Evolutionary conservation across 2,329 filamentous ascomycete genomes (phyloP).

Genomic region (Fusarium guadeloupense): DNA sequence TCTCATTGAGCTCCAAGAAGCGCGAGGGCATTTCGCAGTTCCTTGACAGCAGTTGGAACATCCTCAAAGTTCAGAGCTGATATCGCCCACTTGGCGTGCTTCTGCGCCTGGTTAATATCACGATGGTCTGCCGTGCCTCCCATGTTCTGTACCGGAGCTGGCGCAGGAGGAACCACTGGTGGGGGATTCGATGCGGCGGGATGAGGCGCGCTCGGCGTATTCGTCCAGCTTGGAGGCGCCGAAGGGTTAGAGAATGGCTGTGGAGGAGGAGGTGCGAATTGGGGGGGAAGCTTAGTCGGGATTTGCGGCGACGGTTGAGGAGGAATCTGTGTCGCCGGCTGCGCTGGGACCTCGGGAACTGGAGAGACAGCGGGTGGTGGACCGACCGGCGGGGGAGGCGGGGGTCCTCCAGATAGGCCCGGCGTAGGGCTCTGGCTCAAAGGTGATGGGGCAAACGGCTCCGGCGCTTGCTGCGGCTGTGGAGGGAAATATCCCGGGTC

Average conservation of each 20-base stretch:
- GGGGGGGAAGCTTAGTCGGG: constrained; percentile 38
- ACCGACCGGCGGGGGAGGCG: constrained; percentile 23
- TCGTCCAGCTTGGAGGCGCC: constrained; percentile 35
- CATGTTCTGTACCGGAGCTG: constrained; percentile 18
- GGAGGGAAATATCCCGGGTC: constrained; percentile 49
- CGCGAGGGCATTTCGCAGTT: constrained; percentile 79
- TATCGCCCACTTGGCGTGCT: constrained; percentile 96
- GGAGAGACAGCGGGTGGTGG: constrained; percentile 23
- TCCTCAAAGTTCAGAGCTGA: constrained; percentile 98
- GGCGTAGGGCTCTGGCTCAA: constrained; percentile 45
- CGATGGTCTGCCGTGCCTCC: constrained; percentile 41
- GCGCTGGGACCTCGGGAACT: constrained; percentile 18
- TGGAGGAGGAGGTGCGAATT: constrained; percentile 37
- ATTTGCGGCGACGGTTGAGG: constrained; percentile 45
- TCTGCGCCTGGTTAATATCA: constrained; percentile 85
- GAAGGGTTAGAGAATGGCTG: constrained; percentile 31
- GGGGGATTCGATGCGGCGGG: constrained; percentile 33
- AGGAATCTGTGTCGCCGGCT: constrained; percentile 37
- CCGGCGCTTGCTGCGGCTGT: constrained; percentile 20
- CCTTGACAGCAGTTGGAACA: constrained; percentile 86
- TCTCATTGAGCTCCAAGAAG: constrained; percentile 67
- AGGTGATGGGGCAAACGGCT: constrained; percentile 49
- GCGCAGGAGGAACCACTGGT: constrained; percentile 30
- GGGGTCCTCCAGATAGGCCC: constrained; percentile 33
- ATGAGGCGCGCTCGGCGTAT: constrained; percentile 35